phyloP scores from a whole-genome alignment of 768 basidiomycete genomes.

The Rhodotorula babjevae region DNA sequence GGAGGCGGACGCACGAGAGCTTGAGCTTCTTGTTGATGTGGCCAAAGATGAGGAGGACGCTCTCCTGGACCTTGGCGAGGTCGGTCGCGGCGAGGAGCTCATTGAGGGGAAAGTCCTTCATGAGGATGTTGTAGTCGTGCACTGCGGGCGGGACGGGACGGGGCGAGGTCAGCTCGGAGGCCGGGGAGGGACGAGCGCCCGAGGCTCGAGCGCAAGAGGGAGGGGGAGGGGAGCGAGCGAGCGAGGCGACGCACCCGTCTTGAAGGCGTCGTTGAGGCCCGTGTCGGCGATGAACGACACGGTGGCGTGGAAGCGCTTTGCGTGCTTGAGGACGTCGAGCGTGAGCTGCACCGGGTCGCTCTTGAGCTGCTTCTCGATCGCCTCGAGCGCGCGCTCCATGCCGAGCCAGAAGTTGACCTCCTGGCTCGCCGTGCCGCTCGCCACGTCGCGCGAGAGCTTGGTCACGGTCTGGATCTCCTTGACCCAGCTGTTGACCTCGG shows the following conservation, averaged over 20 bases:
- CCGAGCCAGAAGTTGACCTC: conserved; percentile 99
- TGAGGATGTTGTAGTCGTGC: conserved; percentile 94
- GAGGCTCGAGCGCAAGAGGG: no score
- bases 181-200: no score
- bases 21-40: conserved; percentile 94
- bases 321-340: conserved; percentile 79
- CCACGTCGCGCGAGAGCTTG: conserved; percentile 87
- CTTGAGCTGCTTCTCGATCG: conserved; percentile 82
- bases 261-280: conserved; percentile 87
- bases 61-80: conserved; percentile 88
- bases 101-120: conserved; percentile 98
- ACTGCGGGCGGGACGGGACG: conserved; percentile 52
- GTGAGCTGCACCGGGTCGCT: conserved; percentile 71
- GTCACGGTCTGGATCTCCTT: conserved; percentile 96
- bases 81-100: conserved; percentile 95
- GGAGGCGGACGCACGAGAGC: conserved; percentile 56
- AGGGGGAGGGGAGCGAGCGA: no score
- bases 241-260: conserved; percentile 69
- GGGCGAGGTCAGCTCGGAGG: no score
- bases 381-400: conserved; percentile 86
- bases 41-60: conserved; percentile 75
- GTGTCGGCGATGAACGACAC: conserved; percentile 98
- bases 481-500: conserved; percentile 95
- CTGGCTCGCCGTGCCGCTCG: conserved; percentile 91
- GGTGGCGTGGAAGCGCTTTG: conserved; percentile 93